Evolutionary conservation across 208 protist genomes (phyloP), one percentile per base, ranked within the genome.

Genomic region (Acanthamoeba lenticulata): DNA sequence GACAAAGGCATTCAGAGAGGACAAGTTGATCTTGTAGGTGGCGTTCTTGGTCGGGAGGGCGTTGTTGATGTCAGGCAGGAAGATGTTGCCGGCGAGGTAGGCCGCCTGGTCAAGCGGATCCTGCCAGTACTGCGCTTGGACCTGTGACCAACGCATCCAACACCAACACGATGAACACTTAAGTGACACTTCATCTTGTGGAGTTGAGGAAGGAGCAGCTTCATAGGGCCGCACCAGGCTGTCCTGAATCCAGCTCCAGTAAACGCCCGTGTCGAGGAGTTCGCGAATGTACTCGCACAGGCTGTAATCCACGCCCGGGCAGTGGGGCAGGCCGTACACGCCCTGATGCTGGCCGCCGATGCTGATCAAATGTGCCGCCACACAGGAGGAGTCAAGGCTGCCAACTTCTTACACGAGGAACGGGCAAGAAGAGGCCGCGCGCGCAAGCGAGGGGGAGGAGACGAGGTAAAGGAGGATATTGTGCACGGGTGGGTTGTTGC

Each of bases 61-160:
- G 79, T 97, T 97, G 49, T 97, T 97, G 21, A 97, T 94, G 79
- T 96, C 96, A 24, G 96, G 92, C 55, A 97, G 94, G 55, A 95
- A 97, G 2, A 67, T 40, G 40, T 92, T 95, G 32, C 42, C 38
- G 11, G 81, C 9, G 1, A 97, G 34, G 69, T 97, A 97, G 38
- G 47, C 34, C 6, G 95, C 45, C 4, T 90, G 32, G 27, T 95
- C 40, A 1, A 69, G 55, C 65, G 96, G 95, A 52, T 95, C 90
- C 62, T 96, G 67, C 95, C 95, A 97, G 81, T 97, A 97, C 79
- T 96, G 52, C 19, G 94, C 94, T 57, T 91, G 67, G 19, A 85
- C 24, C 72, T n/a, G 17, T 38, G 32, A 42, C 45, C n/a, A n/a
- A n/a, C n/a, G n/a, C n/a, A n/a, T n/a, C n/a, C n/a, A n/a, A n/a